These are phyloP conservation scores for Tricholoma bakamatsutake DNA, from an alignment of 768 basidiomycete genomes.

Conservation along the genomic window DNA sequence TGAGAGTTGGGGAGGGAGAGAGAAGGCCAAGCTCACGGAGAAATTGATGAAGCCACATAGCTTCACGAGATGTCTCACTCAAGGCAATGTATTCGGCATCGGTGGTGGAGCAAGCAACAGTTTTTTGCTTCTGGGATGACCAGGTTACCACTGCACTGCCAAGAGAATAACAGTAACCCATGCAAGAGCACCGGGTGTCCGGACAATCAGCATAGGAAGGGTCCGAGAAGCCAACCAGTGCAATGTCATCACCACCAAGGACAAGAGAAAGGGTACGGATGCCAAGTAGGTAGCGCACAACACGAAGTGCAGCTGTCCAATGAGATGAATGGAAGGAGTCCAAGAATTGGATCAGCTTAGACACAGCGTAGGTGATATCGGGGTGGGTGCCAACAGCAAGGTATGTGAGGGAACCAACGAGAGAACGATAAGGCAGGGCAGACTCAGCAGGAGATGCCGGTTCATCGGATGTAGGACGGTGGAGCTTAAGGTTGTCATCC, in stretches of 20 bases:
- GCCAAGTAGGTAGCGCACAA: slow-evolving; percentile 13
- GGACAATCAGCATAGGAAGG: slow-evolving; percentile 9
- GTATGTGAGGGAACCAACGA: slow-evolving; percentile 16
- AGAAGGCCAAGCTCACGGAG: slow-evolving; percentile 4
- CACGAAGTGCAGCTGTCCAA: slow-evolving; percentile 20
- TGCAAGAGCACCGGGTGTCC: slow-evolving; percentile 13
- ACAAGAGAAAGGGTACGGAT: background rate
- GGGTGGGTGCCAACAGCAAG: slow-evolving; percentile 16
- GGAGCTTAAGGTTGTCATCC: too few relatives aligned
- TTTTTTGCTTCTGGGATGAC: slow-evolving; percentile 27
- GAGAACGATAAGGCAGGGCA: background rate
- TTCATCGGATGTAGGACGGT: too few relatives aligned
- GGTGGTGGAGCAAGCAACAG: slow-evolving; percentile 19
- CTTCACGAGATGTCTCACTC: slow-evolving; percentile 12
- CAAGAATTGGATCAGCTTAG: slow-evolving; percentile 22
- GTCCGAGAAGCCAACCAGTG: slow-evolving; percentile 11
- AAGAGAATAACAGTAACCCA: slow-evolving; percentile 29
- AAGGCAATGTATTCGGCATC: slow-evolving; percentile 36
- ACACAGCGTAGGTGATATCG: slow-evolving; percentile 21
- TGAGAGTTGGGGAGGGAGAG: slow-evolving; percentile 3
- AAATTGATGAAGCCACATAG: slow-evolving; percentile 10
- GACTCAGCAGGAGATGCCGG: too few relatives aligned
- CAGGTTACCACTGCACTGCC: slow-evolving; percentile 28
- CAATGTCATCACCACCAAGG: slow-evolving; percentile 5
- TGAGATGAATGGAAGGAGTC: slow-evolving; percentile 19